Conservation (phyloP, 176 grass and related monocot species). For the Musa beccarii region DNA sequence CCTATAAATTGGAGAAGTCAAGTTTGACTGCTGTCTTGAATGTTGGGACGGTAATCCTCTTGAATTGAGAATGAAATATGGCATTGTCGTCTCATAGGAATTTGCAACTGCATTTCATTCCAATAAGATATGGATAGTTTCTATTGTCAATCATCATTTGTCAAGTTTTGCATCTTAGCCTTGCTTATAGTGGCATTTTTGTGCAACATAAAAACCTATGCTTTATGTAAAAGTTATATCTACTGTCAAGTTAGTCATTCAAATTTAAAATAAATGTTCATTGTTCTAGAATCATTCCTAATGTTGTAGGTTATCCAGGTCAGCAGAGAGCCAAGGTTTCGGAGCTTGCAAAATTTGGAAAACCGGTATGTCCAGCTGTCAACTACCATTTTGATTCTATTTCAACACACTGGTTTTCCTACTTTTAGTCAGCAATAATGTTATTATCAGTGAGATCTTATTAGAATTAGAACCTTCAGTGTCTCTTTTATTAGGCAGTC, state of each 20-base stretch:
- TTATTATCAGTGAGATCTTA: too few relatives aligned
- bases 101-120: neutral
- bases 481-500: too few relatives aligned
- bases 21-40: neutral
- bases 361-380: slow-evolving; percentile 39
- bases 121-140: neutral
- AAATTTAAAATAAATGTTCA: neutral
- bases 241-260: neutral
- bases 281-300: slow-evolving; percentile 3
- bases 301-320: slow-evolving; percentile 66
- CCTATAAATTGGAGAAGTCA: neutral
- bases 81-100: neutral
- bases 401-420: too few relatives aligned
- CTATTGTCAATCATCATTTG: neutral
- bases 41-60: neutral
- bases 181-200: neutral
- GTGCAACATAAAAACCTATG: neutral
- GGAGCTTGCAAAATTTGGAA: slow-evolving; percentile 83
- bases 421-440: too few relatives aligned
- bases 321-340: slow-evolving; percentile 85
- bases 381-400: too few relatives aligned
- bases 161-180: neutral
- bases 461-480: too few relatives aligned
- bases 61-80: neutral
- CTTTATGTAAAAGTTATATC: too few relatives aligned